Evolutionary conservation across 75 land plant species (phyloP).

Genomic region (Adiantum capillusveneris): DNA sequence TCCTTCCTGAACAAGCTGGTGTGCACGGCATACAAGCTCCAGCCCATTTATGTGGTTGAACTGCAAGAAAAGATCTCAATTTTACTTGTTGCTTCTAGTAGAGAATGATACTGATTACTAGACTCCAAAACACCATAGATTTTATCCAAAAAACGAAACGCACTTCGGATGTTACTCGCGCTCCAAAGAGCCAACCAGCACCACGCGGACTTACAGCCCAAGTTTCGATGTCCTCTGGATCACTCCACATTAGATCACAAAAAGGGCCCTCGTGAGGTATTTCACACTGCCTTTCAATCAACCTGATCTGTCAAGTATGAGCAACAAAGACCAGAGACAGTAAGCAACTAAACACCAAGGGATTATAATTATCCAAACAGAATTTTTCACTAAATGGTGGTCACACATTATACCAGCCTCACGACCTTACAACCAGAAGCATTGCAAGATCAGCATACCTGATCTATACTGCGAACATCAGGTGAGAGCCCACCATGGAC

Average conservation of each 20-base stretch:
- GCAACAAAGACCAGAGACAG: too few species aligned
- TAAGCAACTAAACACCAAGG: too few species aligned
- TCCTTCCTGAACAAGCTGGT: conserved; percentile 99
- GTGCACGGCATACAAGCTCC: conserved; percentile 97
- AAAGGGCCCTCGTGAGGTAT: conserved; percentile 99
- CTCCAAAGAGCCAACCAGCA: conserved; percentile 99
- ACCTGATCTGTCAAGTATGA: conserved; percentile 55
- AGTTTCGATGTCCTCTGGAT: conserved; percentile 98
- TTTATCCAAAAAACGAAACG: too few species aligned
- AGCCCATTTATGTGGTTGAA: conserved; percentile 95
- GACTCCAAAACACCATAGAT: too few species aligned
- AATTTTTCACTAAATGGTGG: too few species aligned
- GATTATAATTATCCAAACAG: too few species aligned
- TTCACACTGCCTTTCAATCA: conserved; percentile 94
- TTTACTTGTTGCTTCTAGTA: too few species aligned
- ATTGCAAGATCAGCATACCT: too few species aligned
- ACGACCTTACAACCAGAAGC: too few species aligned
- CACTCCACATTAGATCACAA: conserved; percentile 99
- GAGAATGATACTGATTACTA: too few species aligned
- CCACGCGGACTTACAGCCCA: conserved; percentile 99
- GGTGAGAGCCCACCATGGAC: conserved; percentile 99
- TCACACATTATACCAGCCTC: neutral
- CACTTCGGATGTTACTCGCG: conserved; percentile 94
- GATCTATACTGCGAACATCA: conserved; percentile 93
- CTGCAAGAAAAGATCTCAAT: too few species aligned